Evolutionary conservation across 164 flowering plant species (phyloP).

Genomic region (Chloranthus sessilifolius): DNA sequence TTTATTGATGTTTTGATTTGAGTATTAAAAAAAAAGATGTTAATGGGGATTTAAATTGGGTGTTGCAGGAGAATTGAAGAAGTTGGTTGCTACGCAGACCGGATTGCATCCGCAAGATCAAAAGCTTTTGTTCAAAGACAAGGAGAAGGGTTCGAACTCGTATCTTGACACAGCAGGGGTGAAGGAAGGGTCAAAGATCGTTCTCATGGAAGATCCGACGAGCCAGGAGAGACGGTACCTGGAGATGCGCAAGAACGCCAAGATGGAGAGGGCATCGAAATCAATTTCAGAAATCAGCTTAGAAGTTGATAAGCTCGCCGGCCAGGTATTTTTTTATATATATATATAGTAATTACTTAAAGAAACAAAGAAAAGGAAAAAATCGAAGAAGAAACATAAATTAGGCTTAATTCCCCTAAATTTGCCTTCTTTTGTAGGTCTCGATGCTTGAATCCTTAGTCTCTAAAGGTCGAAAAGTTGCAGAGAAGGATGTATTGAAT

Average conservation of each 20-base stretch:
- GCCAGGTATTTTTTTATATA: constrained; percentile 38
- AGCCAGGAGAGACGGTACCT: constrained; percentile 67
- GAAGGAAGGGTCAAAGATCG: constrained; percentile 73
- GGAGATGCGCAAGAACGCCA: constrained; percentile 71
- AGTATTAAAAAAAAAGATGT: too few relatives aligned
- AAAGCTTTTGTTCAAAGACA: constrained; percentile 70
- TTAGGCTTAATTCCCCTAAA: too few relatives aligned
- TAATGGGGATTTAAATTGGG: neutral
- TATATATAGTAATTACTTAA: neutral
- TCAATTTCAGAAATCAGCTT: constrained; percentile 66
- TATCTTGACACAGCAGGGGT: constrained; percentile 72
- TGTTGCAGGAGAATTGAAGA: constrained; percentile 85
- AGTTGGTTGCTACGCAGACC: constrained; percentile 60
- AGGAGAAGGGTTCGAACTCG: constrained; percentile 70
- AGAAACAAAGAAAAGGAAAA: neutral
- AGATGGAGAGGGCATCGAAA: constrained; percentile 73
- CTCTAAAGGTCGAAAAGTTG: constrained; percentile 66
- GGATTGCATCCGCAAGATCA: constrained; percentile 83
- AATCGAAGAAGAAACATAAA: neutral
- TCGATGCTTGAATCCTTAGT: constrained; percentile 63
- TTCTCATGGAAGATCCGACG: constrained; percentile 64
- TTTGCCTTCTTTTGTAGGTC: constrained; percentile 47
- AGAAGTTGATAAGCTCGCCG: constrained; percentile 78
- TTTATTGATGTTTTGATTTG: neutral
- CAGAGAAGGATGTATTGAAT: constrained; percentile 52